Evolutionary conservation across 2,329 filamentous ascomycete genomes (phyloP).

Genomic region (Sporothrix sp.): DNA sequence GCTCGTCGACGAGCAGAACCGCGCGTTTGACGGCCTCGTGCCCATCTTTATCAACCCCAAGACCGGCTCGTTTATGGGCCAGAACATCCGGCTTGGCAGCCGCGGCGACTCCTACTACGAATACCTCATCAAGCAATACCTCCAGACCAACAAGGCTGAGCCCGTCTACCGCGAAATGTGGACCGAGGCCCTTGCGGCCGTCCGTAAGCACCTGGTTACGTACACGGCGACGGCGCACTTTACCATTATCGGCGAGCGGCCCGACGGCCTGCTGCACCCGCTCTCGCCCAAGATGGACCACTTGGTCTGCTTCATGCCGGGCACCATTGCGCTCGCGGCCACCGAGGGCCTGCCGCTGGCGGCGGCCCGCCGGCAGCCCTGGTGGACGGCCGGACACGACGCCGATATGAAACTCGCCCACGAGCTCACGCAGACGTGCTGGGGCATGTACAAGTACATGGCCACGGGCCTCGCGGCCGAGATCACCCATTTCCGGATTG

Average conservation of each 20-base stretch:
- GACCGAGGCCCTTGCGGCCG: conserved; percentile 72
- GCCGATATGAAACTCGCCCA: conserved; percentile 78
- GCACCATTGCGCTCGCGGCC: conserved; percentile 81
- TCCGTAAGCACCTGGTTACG: conserved; percentile 85
- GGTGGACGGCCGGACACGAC: conserved; percentile 71
- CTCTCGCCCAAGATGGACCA: conserved; percentile 95
- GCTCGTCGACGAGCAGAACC: conserved; percentile 76
- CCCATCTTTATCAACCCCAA: conserved; percentile 85
- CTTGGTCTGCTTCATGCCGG: conserved; percentile 93
- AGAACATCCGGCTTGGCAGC: conserved; percentile 85
- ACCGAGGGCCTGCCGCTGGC: conserved; percentile 69
- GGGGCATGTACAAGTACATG: conserved; percentile 92
- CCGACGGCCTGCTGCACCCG: conserved; percentile 54
- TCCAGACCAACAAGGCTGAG: conserved; percentile 84
- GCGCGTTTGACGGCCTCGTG: conserved; percentile 67
- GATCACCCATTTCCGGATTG: conserved; percentile 82
- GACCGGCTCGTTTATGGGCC: conserved; percentile 66
- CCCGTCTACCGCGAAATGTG: conserved; percentile 85
- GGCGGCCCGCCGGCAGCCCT: conserved; percentile 60
- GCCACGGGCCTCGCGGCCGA: conserved; percentile 87
- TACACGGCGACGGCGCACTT: conserved; percentile 73
- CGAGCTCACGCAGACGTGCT: conserved; percentile 94
- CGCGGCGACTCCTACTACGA: conserved; percentile 97
- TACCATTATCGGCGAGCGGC: conserved; percentile 84
- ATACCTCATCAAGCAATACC: conserved; percentile 96